phyloP scores from a whole-genome alignment of 164 flowering plant species.

The Liquidambar formosana region DNA sequence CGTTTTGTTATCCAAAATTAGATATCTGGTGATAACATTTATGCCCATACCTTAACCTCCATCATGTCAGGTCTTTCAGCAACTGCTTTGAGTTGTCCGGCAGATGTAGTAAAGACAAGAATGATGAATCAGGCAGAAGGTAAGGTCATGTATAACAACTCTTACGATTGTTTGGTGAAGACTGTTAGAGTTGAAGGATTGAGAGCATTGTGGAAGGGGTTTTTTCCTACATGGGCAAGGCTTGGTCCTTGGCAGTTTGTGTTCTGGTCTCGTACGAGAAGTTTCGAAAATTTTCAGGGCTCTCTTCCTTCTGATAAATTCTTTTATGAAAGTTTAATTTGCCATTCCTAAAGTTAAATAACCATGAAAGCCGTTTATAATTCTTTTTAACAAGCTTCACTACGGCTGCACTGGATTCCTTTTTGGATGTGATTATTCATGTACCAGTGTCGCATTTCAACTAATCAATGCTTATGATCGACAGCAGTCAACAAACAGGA shows the following conservation, averaged over 20 bases:
- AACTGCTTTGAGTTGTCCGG: slow-evolving; percentile 89
- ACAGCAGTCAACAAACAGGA: neutral
- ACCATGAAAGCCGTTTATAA: neutral
- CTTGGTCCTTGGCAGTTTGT: slow-evolving; percentile 97
- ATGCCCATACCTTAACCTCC: slow-evolving; percentile 80
- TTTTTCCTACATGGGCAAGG: slow-evolving; percentile 96
- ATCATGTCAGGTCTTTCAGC: slow-evolving; percentile 86
- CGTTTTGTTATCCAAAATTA: slow-evolving; percentile 48
- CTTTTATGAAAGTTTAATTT: neutral
- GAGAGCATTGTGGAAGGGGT: slow-evolving; percentile 84
- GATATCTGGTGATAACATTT: slow-evolving; percentile 64
- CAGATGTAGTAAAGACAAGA: slow-evolving; percentile 91
- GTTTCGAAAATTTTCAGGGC: slow-evolving; percentile 55
- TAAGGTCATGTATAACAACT: slow-evolving; percentile 47
- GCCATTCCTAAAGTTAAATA: neutral
- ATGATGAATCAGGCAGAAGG: slow-evolving; percentile 78
- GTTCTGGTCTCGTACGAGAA: slow-evolving; percentile 84
- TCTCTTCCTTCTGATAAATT: slow-evolving; percentile 62
- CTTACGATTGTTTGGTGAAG: slow-evolving; percentile 76
- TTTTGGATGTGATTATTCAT: neutral
- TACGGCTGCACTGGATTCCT: neutral
- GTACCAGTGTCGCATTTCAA: neutral
- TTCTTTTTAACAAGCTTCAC: neutral
- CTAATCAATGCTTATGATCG: neutral
- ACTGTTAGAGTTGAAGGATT: slow-evolving; percentile 75